Conservation (phyloP, 2,329 filamentous ascomycete genomes). For the Colletotrichum ledebouriae region DNA sequence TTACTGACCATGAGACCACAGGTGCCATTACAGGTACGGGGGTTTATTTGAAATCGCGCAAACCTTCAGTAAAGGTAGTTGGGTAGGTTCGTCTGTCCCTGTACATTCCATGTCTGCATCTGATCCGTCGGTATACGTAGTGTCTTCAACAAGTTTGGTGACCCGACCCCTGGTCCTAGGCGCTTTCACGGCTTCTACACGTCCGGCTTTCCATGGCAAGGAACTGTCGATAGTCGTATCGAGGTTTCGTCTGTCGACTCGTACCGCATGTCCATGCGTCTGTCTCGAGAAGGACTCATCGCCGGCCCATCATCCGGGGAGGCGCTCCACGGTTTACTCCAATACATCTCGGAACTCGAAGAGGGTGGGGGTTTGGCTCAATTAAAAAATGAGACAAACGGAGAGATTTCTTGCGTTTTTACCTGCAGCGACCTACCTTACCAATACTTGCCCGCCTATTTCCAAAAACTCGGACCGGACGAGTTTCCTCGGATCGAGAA, state of each 20-base stretch:
- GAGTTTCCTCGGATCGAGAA: conserved; percentile 32
- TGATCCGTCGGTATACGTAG: background rate
- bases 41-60: conserved; percentile 9
- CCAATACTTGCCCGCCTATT: conserved; percentile 25
- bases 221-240: conserved; percentile 11
- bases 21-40: conserved; percentile 24
- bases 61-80: conserved; percentile 13
- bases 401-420: conserved; percentile 32
- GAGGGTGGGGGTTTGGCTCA: background rate
- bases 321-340: conserved; percentile 23
- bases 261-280: conserved; percentile 35
- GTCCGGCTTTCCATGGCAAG: conserved; percentile 32
- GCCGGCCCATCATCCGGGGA: conserved; percentile 32
- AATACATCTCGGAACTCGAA: conserved; percentile 1
- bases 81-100: background rate
- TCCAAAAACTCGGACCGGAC: conserved; percentile 9
- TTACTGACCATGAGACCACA: background rate
- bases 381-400: background rate
- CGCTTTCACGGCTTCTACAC: conserved; percentile 24
- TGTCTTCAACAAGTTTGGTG: conserved; percentile 28
- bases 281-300: conserved; percentile 35
- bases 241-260: conserved; percentile 27
- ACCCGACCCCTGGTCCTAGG: conserved; percentile 28
- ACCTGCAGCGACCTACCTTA: conserved; percentile 38
- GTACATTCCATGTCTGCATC: accelerated